Evolutionary conservation across 2,329 filamentous ascomycete genomes (phyloP).

Genomic region (Diaporthe amygdali): DNA sequence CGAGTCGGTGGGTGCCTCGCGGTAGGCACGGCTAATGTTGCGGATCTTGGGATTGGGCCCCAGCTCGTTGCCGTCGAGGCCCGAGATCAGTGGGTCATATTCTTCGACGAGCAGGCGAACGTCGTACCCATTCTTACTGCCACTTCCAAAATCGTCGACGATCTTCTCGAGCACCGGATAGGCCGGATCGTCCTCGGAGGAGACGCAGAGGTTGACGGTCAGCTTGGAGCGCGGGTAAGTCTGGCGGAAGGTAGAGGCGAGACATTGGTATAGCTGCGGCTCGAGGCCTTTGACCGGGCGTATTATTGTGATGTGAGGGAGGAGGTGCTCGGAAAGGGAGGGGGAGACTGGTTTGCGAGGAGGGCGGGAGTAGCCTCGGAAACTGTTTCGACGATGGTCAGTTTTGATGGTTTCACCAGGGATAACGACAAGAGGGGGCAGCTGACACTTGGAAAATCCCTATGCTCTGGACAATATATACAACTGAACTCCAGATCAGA

Average conservation of each 20-base stretch:
- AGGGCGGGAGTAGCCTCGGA: conserved; percentile 56
- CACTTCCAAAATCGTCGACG: conserved; percentile 65
- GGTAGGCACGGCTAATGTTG: conserved; percentile 92
- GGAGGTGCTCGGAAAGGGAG: conserved; percentile 52
- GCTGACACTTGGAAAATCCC: conserved; percentile 61
- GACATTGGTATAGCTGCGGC: conserved; percentile 87
- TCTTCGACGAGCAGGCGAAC: conserved; percentile 79
- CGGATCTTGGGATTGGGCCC: conserved; percentile 98
- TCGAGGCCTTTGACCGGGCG: conserved; percentile 94
- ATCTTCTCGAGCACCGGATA: conserved; percentile 75
- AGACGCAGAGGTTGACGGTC: conserved; percentile 82
- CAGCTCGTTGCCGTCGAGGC: conserved; percentile 56
- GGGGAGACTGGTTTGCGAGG: conserved; percentile 58
- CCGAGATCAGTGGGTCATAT: conserved; percentile 75
- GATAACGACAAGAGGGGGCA: conserved; percentile 23
- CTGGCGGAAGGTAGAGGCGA: conserved; percentile 84
- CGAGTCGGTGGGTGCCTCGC: conserved; percentile 81
- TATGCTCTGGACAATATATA: conserved; percentile 60
- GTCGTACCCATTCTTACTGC: conserved; percentile 60
- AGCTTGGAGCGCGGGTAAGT: conserved; percentile 78
- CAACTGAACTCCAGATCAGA: conserved; percentile 53
- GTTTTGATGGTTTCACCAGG: fast-evolving
- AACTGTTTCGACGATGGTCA: conserved; percentile 41
- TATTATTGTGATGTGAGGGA: conserved; percentile 88
- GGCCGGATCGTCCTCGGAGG: conserved; percentile 76